Evolutionary conservation across 2,329 filamentous ascomycete species (phyloP).

Genomic region (Ascosphaera acerosa): DNA sequence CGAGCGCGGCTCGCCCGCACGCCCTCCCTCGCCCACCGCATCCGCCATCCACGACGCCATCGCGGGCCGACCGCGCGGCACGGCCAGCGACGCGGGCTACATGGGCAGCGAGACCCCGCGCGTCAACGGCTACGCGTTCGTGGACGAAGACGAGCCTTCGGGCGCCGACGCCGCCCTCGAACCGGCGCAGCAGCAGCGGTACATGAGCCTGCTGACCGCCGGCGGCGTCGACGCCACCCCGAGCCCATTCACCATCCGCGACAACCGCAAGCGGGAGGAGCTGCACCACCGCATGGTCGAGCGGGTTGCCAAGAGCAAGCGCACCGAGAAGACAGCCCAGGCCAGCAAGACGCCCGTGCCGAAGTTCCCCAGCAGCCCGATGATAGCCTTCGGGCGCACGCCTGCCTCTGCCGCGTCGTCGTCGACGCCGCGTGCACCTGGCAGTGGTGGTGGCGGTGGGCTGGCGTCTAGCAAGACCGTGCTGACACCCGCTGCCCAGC

Average conservation of each 20-base stretch:
- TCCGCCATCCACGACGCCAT: slow-evolving; percentile 70
- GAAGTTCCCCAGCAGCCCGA: slow-evolving; percentile 17
- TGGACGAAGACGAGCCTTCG: slow-evolving; percentile 41
- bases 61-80: slow-evolving; percentile 38
- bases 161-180: slow-evolving; percentile 14
- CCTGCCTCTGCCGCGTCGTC: too few relatives aligned
- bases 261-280: slow-evolving; percentile 50
- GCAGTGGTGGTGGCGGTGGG: slow-evolving; percentile 5
- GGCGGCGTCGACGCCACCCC: slow-evolving; percentile 26
- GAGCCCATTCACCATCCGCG: slow-evolving; percentile 58
- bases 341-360: slow-evolving; percentile 27
- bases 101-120: slow-evolving; percentile 56
- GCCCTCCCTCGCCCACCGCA: slow-evolving; percentile 55
- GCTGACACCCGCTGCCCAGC: slow-evolving; percentile 21
- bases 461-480: slow-evolving; percentile 9
- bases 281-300: slow-evolving; percentile 76
- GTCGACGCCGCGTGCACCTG: too few relatives aligned
- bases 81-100: slow-evolving; percentile 33
- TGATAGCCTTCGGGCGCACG: slow-evolving; percentile 12
- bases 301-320: slow-evolving; percentile 46
- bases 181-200: slow-evolving; percentile 26
- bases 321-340: slow-evolving; percentile 32
- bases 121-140: slow-evolving; percentile 83
- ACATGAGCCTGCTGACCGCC: slow-evolving; percentile 9
- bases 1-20: slow-evolving; percentile 13